phyloP scores from a whole-genome alignment of 768 basidiomycete species.

The Phaeotremella skinneri region DNA sequence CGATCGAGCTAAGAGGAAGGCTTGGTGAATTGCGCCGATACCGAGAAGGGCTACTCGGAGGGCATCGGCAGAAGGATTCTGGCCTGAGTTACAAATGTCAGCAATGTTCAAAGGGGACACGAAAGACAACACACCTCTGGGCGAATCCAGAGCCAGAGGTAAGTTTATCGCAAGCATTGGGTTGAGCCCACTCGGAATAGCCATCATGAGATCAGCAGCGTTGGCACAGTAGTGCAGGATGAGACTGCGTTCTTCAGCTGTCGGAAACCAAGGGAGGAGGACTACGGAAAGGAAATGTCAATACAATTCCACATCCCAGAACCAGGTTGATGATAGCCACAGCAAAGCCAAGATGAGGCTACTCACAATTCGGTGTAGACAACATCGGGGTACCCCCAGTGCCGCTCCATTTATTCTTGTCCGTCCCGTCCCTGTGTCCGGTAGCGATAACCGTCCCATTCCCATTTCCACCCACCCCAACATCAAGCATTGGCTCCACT shows the following conservation, averaged over 20 bases:
- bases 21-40: slow-evolving; percentile 55
- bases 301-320: neutral
- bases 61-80: slow-evolving; percentile 53
- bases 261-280: slow-evolving; percentile 51
- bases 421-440: neutral
- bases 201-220: slow-evolving; percentile 57
- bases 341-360: neutral
- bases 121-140: slow-evolving; percentile 34
- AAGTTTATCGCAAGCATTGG: slow-evolving; percentile 55
- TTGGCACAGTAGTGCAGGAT: slow-evolving; percentile 55
- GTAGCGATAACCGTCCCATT: neutral
- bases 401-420: slow-evolving; percentile 15
- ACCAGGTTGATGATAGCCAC: neutral
- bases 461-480: neutral
- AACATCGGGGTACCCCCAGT: slow-evolving; percentile 31
- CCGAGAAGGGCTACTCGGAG: slow-evolving; percentile 54
- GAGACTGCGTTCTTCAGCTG: slow-evolving; percentile 45
- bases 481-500: slow-evolving; percentile 1
- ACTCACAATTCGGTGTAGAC: slow-evolving; percentile 41
- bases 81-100: slow-evolving; percentile 27
- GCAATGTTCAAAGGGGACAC: neutral
- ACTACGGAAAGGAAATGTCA: slow-evolving; percentile 18
- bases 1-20: slow-evolving; percentile 53
- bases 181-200: slow-evolving; percentile 55
- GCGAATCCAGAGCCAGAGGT: slow-evolving; percentile 54